These are phyloP conservation scores for Globisporangium middletonii DNA, from an alignment of 352 stramenopile species.

Conservation along the genomic window DNA sequence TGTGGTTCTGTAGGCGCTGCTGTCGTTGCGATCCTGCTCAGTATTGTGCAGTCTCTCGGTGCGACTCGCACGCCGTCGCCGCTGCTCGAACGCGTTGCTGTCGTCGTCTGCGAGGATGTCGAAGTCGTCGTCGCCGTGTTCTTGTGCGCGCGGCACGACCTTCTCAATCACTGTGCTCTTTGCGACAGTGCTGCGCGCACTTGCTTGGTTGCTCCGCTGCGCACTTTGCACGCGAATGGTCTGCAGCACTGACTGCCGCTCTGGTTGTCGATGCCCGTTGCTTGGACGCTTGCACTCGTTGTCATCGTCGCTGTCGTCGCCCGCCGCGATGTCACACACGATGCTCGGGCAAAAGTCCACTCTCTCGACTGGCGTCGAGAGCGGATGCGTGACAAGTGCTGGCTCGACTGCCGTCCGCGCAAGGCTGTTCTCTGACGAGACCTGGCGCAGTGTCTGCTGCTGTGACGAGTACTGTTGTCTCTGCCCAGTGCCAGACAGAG, in stretches of 20 bases:
- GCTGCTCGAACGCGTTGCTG: not conserved
- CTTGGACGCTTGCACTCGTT: not conserved
- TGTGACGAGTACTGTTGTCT: not conserved
- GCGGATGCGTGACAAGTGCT: not conserved
- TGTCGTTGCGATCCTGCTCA: not conserved
- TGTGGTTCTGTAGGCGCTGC: not conserved
- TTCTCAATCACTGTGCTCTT: conserved; percentile 7
- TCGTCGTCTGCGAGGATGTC: not conserved
- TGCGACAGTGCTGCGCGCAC: not conserved
- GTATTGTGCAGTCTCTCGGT: not conserved
- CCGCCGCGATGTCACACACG: conserved; percentile 24
- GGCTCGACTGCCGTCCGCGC: not conserved
- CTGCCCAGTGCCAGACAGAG: not conserved
- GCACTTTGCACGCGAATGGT: conserved; percentile 9
- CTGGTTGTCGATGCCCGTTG: not conserved
- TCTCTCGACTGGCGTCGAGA: conserved; percentile 6
- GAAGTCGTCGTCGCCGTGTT: conserved; percentile 2
- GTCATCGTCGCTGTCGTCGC: conserved; percentile 11
- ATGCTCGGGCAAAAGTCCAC: conserved; percentile 24
- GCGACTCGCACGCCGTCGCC: not conserved
- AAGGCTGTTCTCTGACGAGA: conserved; percentile 25
- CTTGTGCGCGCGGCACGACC: conserved; percentile 7
- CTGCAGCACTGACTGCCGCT: conserved; percentile 3
- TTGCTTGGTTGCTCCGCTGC: not conserved
- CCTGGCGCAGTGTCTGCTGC: conserved; percentile 13